Base-by-base conservation (phyloP, 345 rosid genomes). In the Arabidopsis arenosa region DNA sequence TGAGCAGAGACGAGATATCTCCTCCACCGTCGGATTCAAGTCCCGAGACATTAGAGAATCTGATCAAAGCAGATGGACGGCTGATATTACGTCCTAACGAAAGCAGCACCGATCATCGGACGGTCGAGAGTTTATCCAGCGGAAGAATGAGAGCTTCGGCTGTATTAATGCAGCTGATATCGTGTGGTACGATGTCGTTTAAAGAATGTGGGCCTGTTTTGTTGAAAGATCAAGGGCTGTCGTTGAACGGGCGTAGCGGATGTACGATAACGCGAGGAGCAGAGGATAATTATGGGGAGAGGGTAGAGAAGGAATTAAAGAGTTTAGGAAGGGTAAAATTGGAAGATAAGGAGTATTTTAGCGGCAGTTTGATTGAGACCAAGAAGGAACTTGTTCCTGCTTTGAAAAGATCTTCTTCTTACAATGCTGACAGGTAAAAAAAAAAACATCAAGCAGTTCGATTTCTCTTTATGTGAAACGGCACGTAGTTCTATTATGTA, bases 11-110 rank as follows among this genome's bases (percentile, higher is more conserved):
- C 61, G 97, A 88, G 85, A 87, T 90, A 63, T 95, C 97, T 2
- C 97, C 99, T 71, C 99, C 99, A 6, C 97, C 91, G 83, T 90
- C 93, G 4, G 97, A 95, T 86, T 95, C 99, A 28, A 95, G 99
- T 43, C 96, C 97, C 2, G 97, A 92, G 75, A 95, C 99, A 3
- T 73, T 95, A 54, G 97, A 90, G 69, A 80, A 92, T 14, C 73
- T 92, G 83, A 83, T 94, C 88, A 90, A 89, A 66, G 92, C 89
- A 2, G 90, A 89, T 55, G 88, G 90, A 69, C 96, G 92, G 84
- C 70, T 84, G 84, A 59, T 81, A 43, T 52, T 90, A 32, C 58
- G 84, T 65, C 35, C 62, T 0, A 71, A 63, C 63, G 74, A 78
- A 44, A 65, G 30, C 18, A 21, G 9, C 6, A 76, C 49, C 35